Evolutionary conservation across 768 basidiomycete species (phyloP).

Genomic region (Leccinum ochraceum): DNA sequence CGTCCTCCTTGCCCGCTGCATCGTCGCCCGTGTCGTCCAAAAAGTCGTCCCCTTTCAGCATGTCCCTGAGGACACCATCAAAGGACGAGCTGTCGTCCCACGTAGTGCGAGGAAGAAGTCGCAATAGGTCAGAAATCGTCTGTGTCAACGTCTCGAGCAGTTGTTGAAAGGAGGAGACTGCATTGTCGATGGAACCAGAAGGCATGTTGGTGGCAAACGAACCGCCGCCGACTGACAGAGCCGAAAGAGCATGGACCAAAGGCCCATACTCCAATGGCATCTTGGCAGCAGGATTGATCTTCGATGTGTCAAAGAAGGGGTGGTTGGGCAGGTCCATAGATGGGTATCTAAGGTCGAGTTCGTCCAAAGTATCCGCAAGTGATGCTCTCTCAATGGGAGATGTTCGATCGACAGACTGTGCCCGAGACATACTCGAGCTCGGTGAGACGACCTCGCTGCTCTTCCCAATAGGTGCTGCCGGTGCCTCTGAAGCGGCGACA

Average conservation of each 20-base stretch:
- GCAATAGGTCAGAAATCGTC: constrained; percentile 83
- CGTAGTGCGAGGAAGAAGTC: constrained; percentile 82
- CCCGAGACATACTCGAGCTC: constrained; percentile 57
- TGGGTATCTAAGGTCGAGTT: constrained; percentile 63
- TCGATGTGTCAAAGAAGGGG: constrained; percentile 72
- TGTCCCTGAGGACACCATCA: constrained; percentile 81
- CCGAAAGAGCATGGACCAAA: constrained; percentile 82
- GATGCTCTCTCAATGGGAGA: constrained; percentile 49
- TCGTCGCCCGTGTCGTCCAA: constrained; percentile 74
- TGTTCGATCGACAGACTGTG: constrained; percentile 57
- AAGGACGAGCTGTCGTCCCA: constrained; percentile 92
- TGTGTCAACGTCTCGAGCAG: constrained; percentile 86
- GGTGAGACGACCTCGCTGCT: constrained; percentile 39
- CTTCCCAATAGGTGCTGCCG: constrained; percentile 37
- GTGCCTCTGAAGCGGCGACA: constrained; percentile 49
- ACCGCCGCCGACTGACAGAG: constrained; percentile 81
- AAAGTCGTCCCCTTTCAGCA: constrained; percentile 88
- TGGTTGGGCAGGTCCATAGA: constrained; percentile 66
- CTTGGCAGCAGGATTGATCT: constrained; percentile 72
- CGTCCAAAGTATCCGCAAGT: constrained; percentile 64
- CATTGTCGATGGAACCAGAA: constrained; percentile 86
- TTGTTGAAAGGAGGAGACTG: constrained; percentile 88
- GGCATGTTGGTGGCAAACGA: constrained; percentile 80
- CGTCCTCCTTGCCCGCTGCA: constrained; percentile 68
- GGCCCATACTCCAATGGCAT: constrained; percentile 86